Evolutionary conservation across 345 rosid genomes (phyloP), one percentile per base, ranked within the genome.

Genomic region (Eucalyptus globulus): DNA sequence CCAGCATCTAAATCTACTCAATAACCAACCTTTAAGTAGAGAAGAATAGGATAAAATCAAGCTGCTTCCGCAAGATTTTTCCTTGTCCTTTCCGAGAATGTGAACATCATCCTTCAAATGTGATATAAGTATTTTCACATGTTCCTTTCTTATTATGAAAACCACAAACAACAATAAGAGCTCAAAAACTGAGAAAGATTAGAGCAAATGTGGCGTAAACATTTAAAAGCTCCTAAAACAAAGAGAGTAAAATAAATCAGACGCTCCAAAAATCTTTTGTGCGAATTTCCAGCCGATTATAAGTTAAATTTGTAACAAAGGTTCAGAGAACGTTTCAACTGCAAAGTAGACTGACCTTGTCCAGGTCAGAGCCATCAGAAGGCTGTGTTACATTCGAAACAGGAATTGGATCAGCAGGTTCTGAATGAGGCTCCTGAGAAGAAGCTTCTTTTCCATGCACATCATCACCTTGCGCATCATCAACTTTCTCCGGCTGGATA

Each of bases 311-410:
- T 76, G 83, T 40, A 26, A 76, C 43, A 76, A 76, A 76, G 83
- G 47, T 40, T 21, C 83, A 76, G 47, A 76, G 47, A 40, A 76
- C 5, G 2, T 76, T 37, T 76, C 27, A 40, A 37, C 83, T 11
- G 87, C 87, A 87, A 43, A 15, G 83, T 81, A 31, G 76, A 4
- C 80, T n/a, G 50, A 95, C 97, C 95, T 93, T 89, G 44, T 67
- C 56, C 67, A 69, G 65, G 58, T 76, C 91, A 81, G 89, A 87
- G 89, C 89, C 86, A 91, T 88, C 86, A 86, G 91, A 90, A 87
- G 88, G 87, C 69, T 87, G 87, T 43, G 92, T 88, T 85, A 26
- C 91, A 89, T 91, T 91, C 40, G 80, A 80, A 88, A 89, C 89
- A 86, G 92, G 89, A 92, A 92, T 87, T 83, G 90, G 90, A 87